These are phyloP conservation scores for Monosporozyma aerobia DNA, from an alignment of 805 yeast species.

Conservation along the genomic window DNA sequence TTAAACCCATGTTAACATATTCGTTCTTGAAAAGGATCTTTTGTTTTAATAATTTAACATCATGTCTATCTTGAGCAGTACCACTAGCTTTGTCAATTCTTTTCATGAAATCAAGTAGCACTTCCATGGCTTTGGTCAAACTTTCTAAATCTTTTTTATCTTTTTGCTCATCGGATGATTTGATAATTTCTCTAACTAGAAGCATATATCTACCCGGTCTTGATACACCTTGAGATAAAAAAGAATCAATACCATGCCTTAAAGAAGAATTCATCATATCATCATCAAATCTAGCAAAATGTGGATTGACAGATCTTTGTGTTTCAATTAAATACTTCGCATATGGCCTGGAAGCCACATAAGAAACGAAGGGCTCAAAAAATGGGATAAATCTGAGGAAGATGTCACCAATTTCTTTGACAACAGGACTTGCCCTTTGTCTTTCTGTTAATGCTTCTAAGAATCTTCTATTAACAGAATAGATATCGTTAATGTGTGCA, in stretches of 20 bases:
- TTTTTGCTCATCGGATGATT: conserved; percentile 75
- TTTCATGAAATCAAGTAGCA: conserved; percentile 63
- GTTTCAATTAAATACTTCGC: conserved; percentile 94
- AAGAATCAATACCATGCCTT: conserved; percentile 71
- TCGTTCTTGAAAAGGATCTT: conserved; percentile 77
- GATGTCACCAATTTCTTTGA: conserved; percentile 78
- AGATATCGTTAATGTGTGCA: conserved; percentile 79
- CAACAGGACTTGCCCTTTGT: conserved; percentile 78
- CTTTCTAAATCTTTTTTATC: conserved; percentile 38
- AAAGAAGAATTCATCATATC: conserved; percentile 63
- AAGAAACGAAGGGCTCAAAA: conserved; percentile 86
- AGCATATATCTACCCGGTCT: conserved; percentile 92
- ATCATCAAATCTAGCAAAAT: conserved; percentile 88
- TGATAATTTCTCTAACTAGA: conserved; percentile 70
- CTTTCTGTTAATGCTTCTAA: conserved; percentile 85
- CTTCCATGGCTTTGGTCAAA: conserved; percentile 62
- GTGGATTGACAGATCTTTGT: conserved; percentile 81
- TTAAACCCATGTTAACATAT: conserved; percentile 73
- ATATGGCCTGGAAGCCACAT: conserved; percentile 90
- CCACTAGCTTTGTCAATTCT: conserved; percentile 80
- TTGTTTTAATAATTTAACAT: conserved; percentile 77
- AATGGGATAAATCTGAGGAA: conserved; percentile 73
- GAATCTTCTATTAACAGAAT: conserved; percentile 70
- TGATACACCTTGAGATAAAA: conserved; percentile 89
- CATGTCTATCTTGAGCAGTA: conserved; percentile 85